Conservation (phyloP, 805 yeast species). For the Blastobotrys peoriensis region DNA sequence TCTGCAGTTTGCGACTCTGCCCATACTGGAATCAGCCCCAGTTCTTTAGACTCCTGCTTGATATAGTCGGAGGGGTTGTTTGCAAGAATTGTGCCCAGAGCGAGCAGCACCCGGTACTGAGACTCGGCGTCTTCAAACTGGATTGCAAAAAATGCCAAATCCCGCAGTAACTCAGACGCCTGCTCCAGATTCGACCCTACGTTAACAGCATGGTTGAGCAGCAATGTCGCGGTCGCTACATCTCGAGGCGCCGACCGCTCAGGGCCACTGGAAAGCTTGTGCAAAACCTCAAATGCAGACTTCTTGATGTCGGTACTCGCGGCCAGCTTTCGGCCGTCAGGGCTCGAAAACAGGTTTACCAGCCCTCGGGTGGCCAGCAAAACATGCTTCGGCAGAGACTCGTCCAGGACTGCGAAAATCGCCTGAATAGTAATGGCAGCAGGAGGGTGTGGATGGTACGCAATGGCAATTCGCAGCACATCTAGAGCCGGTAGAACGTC, state of each 20-base stretch:
- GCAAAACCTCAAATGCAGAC: slow-evolving; percentile 25
- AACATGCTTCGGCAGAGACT: slow-evolving; percentile 32
- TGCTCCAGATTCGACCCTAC: slow-evolving; percentile 29
- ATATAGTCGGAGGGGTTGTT: slow-evolving; percentile 11
- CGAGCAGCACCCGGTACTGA: slow-evolving; percentile 56
- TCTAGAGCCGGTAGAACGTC: slow-evolving; percentile 55
- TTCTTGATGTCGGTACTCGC: slow-evolving; percentile 22
- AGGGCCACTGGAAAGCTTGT: slow-evolving; percentile 10
- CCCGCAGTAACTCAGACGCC: slow-evolving; percentile 23
- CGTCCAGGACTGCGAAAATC: slow-evolving; percentile 25
- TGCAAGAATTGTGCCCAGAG: slow-evolving; percentile 52
- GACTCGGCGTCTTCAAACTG: slow-evolving; percentile 51
- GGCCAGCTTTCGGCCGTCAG: slow-evolving; percentile 22
- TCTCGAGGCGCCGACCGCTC: slow-evolving; percentile 15
- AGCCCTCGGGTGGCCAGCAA: slow-evolving; percentile 55
- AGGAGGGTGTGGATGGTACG: slow-evolving; percentile 36
- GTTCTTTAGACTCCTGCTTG: slow-evolving; percentile 6
- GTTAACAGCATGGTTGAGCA: slow-evolving; percentile 41
- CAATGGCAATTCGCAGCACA: slow-evolving; percentile 46
- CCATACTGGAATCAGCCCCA: slow-evolving; percentile 3
- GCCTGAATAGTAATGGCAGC: slow-evolving; percentile 23
- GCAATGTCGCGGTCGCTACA: slow-evolving; percentile 43
- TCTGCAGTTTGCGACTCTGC: not conserved
- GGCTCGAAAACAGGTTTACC: slow-evolving; percentile 45
- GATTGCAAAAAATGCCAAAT: slow-evolving; percentile 29